Conservation (phyloP, 306 rosid genomes). For the Fagus crenata region DNA sequence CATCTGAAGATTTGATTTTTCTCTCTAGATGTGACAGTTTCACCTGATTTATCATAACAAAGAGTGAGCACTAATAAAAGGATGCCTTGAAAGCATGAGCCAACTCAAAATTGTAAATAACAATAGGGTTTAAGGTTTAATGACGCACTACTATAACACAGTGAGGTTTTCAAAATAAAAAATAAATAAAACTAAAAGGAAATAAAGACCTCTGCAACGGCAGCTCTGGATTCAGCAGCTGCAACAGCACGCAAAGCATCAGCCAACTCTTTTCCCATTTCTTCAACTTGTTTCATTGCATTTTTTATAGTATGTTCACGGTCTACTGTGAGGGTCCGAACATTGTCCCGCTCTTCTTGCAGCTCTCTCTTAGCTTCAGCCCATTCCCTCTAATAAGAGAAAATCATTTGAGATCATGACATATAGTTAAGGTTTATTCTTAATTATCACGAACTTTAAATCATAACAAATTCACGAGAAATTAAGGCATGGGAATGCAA, state of each 20-base stretch:
- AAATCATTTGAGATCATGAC: slow-evolving; percentile 10
- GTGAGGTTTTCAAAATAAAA: not conserved
- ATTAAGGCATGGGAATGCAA: not conserved
- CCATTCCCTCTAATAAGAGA: slow-evolving; percentile 72
- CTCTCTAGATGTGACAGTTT: slow-evolving; percentile 65
- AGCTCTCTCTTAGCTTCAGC: slow-evolving; percentile 89
- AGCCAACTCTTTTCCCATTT: slow-evolving; percentile 72
- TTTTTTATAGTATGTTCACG: slow-evolving; percentile 66
- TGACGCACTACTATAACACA: not conserved
- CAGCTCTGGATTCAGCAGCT: slow-evolving; percentile 83
- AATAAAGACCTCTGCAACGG: slow-evolving; percentile 74
- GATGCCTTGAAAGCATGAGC: not conserved
- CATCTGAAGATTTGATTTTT: slow-evolving; percentile 44
- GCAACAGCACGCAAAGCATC: slow-evolving; percentile 63
- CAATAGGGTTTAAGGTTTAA: not conserved
- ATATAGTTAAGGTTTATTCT: not conserved
- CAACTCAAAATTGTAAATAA: not conserved
- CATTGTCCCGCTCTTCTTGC: slow-evolving; percentile 71
- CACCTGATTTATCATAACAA: slow-evolving; percentile 46
- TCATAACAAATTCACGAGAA: not conserved
- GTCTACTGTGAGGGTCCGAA: slow-evolving; percentile 55
- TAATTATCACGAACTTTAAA: not conserved
- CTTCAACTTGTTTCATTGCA: slow-evolving; percentile 79
- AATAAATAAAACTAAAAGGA: not conserved
- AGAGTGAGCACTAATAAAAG: not conserved